These are phyloP conservation scores for Metarhizium sp. DNA, from an alignment of 2,329 filamentous ascomycete genomes.

Conservation along the genomic window DNA sequence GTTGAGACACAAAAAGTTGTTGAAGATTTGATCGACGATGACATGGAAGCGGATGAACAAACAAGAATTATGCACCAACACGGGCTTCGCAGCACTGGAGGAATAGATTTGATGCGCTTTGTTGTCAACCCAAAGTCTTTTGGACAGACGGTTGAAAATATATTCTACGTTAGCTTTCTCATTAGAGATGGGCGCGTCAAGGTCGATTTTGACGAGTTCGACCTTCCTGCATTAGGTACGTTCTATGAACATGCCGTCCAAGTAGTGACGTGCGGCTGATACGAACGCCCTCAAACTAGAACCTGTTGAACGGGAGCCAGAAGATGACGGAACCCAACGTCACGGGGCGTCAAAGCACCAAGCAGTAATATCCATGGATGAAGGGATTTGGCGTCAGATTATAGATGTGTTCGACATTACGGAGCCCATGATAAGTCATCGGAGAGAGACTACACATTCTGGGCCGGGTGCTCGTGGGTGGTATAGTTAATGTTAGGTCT, in stretches of 20 bases:
- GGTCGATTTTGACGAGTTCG: conserved; percentile 63
- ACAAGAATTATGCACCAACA: conserved; percentile 52
- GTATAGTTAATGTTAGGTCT: conserved; percentile 44
- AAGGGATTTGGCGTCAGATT: conserved; percentile 70
- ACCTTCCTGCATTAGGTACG: conserved; percentile 73
- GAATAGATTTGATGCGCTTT: conserved; percentile 75
- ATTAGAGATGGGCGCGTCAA: conserved; percentile 76
- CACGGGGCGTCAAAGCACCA: conserved; percentile 64
- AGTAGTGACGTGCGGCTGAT: background rate
- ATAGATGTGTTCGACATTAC: conserved; percentile 67
- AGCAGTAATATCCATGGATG: conserved; percentile 81
- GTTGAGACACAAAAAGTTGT: conserved; percentile 37
- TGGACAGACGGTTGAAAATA: conserved; percentile 89
- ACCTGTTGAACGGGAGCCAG: conserved; percentile 29
- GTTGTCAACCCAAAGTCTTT: conserved; percentile 86
- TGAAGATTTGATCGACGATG: conserved; percentile 31
- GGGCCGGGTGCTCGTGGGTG: conserved; percentile 52
- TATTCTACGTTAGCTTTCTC: conserved; percentile 94
- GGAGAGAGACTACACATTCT: conserved; percentile 46
- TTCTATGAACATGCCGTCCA: conserved; percentile 10
- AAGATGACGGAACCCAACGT: conserved; percentile 34
- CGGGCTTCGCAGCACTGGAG: conserved; percentile 57
- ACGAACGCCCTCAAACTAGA: conserved; percentile 15
- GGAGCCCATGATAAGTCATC: conserved; percentile 78
- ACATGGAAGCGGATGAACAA: conserved; percentile 35